Evolutionary conservation across 2,329 filamentous ascomycete species (phyloP), one percentile per base, ranked within the genome.

Genomic region (Sclerotinia minor): DNA sequence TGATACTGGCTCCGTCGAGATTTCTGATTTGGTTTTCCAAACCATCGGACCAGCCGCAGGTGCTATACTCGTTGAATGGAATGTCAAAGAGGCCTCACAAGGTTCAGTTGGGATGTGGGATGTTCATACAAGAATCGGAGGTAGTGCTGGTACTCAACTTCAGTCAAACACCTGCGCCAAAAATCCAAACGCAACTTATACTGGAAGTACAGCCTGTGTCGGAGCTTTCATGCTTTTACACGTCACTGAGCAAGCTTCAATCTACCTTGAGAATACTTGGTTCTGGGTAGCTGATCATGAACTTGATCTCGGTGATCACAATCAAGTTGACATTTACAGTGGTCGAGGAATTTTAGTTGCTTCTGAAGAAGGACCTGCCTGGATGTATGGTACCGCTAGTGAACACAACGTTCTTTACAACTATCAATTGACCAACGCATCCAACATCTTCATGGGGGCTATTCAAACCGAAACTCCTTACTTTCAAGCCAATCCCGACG

Each of bases 261-360:
- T 87, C 57, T 96, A 96, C 80, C 82, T 96, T 55, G 94, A 97
- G 82, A 96, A 96, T 81, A 88, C 84, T 58, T 96, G 92, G 92
- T 89, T 92, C 79, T 96, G 93, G 92, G 90, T 92, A 58, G 88
- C 93, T 3, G 93, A 97, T 78, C 93, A 97, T 81, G 92, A 96
- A 77, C 89, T 97, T 32, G 94, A 97, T 77, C 84, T 87, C 17
- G 71, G 79, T 11, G 89, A 90, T 75, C 86, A 91, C 78, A 87
- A 89, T 77, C 91, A 95, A 79, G 90, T 95, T 78, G 89, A 92
- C 80, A 87, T 97, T 75, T 97, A 90, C 85, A 96, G 92, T 77
- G 92, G 92, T 59, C 91, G 93, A 70, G 94, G 75, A 55, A 69
- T 76, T 15, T 64, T 89, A 47, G 87, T 97, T 73, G 92, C 96